Conservation (phyloP, 192 early-diverging fungal genomes). For the Podila epicladia region DNA sequence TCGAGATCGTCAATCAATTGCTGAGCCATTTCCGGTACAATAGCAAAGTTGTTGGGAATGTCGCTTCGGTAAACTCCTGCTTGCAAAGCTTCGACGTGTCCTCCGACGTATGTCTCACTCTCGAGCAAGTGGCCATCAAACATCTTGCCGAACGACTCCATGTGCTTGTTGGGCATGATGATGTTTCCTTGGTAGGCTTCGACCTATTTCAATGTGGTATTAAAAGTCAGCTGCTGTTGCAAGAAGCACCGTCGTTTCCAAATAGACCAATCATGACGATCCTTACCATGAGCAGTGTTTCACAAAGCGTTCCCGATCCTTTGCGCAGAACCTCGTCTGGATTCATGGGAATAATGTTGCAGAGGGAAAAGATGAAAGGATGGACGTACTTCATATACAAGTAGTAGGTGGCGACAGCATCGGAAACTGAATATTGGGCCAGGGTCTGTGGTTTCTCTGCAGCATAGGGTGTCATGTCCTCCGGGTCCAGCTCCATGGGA, state of each 20-base stretch:
- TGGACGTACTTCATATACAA: conserved; percentile 99
- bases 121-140: conserved; percentile 92
- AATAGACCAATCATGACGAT: neutral
- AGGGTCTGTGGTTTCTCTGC: conserved; percentile 90
- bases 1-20: conserved; percentile 93
- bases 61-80: conserved; percentile 98
- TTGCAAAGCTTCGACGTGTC: conserved; percentile 99
- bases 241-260: neutral
- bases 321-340: conserved; percentile 97
- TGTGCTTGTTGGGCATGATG: conserved; percentile 98
- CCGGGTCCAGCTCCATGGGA: conserved; percentile 98
- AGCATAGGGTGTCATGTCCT: conserved; percentile 98
- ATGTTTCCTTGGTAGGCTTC: conserved; percentile 89
- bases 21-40: conserved; percentile 81
- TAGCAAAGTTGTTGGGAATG: conserved; percentile 84
- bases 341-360: conserved; percentile 98
- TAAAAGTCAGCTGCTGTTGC: neutral
- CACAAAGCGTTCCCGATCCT: conserved; percentile 97
- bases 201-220: conserved; percentile 58
- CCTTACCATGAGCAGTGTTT: conserved; percentile 93
- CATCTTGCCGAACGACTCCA: conserved; percentile 78
- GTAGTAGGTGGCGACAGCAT: conserved; percentile 99
- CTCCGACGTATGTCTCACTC: conserved; percentile 97
- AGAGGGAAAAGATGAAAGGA: conserved; percentile 99
- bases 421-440: conserved; percentile 98